Evolutionary conservation across 139 green algal species (phyloP), one percentile per base, ranked within the genome.

Genomic region (Chlorella ohadii): DNA sequence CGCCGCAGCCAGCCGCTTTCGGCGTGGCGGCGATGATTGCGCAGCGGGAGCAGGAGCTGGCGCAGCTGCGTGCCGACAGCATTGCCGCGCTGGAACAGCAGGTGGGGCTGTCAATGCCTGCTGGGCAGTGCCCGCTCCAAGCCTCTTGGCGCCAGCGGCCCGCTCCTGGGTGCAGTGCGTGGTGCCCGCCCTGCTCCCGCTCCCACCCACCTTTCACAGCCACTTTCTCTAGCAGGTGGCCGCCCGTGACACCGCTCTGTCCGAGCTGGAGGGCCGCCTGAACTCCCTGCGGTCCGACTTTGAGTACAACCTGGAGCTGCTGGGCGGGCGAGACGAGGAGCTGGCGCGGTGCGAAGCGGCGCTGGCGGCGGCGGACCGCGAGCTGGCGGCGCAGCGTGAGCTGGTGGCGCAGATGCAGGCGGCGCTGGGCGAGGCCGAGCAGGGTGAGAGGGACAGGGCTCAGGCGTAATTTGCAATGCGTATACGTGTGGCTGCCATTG

Each of bases 221-320:
- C 38, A 19, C 41, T 51, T 5, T 31, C 2, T 9, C 13, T 55
- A 70, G 34, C 85, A 78, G 81, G 28, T 73, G 44, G 33, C 27
- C 31, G 19, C 84, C n/a, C 25, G 55, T 27, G 65, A 85, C 68
- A 11, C 34, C 51, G 33, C 70, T 25, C 19, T 84, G n/a, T 75
- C 68, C 13, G 41, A 39, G 23, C 20, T 67, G 27, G 28, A 79
- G 55, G 22, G 27, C 12, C 36, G 47, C 34, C 28, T 85, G 51
- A 27, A 34, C 11, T 19, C 25, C 1, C 67, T 89, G 76, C 68
- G 87, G 65, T 36, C 61, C 25, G 83, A 88, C 33, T 88, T 84
- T 63, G 39, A 90, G 38, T 81, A 86, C 78, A 90, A 86, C 65
- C 63, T 88, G 38, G 44, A 74, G 57, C 36, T 88, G 78, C 72